phyloP scores from a whole-genome alignment of 2,329 filamentous ascomycete genomes.

The Metarhizium sp. region DNA sequence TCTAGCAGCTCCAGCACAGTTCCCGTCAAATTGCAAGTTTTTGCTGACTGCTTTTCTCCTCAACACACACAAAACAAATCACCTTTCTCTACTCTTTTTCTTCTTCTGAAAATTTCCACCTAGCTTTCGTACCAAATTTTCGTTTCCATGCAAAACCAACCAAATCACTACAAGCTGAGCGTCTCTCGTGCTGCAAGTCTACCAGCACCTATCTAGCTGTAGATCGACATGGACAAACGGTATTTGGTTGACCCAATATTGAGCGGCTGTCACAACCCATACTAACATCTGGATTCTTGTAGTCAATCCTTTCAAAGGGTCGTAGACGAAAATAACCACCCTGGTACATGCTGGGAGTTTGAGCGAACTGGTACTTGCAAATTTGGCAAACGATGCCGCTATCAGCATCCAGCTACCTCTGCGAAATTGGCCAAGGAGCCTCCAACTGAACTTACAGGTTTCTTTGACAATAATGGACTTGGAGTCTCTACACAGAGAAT shows the following conservation, averaged over 20 bases:
- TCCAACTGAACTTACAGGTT: not conserved
- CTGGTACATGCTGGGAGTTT: not conserved
- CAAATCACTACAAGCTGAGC: too few relatives aligned
- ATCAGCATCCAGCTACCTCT: slow-evolving; percentile 2
- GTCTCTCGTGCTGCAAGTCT: too few relatives aligned
- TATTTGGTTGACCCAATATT: not conserved
- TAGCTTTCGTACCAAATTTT: too few relatives aligned
- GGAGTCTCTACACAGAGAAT: not conserved
- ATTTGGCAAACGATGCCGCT: slow-evolving; percentile 7
- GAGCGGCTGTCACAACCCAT: not conserved
- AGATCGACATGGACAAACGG: not conserved
- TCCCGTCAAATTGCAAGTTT: too few relatives aligned
- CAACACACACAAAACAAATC: too few relatives aligned
- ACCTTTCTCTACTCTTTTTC: too few relatives aligned
- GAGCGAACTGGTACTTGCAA: slow-evolving; percentile 7
- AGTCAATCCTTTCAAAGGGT: not conserved
- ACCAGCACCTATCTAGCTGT: too few relatives aligned
- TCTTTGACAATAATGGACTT: not conserved
- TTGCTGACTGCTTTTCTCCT: too few relatives aligned
- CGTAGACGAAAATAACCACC: not conserved
- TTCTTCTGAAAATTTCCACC: too few relatives aligned
- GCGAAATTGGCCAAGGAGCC: not conserved
- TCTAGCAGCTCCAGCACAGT: too few relatives aligned
- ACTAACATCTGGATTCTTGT: not conserved
- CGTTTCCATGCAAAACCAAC: too few relatives aligned